phyloP scores from a whole-genome alignment of 2,329 filamentous ascomycete genomes.

The Chaetomiaceae sp. region DNA sequence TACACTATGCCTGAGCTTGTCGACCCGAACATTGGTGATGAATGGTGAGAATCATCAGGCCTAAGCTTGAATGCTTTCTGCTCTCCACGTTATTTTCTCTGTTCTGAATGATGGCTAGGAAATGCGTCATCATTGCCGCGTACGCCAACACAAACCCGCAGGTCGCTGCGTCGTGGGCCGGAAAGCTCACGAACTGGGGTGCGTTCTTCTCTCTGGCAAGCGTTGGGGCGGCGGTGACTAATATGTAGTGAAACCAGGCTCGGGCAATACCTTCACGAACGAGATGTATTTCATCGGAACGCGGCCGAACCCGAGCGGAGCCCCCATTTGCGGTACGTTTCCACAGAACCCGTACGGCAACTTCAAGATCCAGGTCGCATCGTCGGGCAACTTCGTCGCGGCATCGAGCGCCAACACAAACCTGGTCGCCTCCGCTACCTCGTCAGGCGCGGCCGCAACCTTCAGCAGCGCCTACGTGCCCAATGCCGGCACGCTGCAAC shows the following conservation, averaged over 20 bases:
- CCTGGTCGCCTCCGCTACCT: background rate
- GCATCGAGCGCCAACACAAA: background rate
- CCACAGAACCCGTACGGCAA: background rate
- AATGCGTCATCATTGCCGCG: background rate
- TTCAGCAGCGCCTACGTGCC: background rate
- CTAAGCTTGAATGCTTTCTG: no score
- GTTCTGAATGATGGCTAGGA: background rate
- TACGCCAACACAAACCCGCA: background rate
- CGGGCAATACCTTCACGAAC: background rate
- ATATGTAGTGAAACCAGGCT: background rate
- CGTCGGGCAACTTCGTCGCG: background rate
- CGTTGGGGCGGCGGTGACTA: background rate
- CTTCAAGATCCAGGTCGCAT: background rate
- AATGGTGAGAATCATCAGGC: background rate
- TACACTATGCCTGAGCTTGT: constrained; percentile 1
- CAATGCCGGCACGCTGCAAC: background rate
- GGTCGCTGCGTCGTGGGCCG: background rate
- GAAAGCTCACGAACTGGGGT: background rate
- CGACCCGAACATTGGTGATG: background rate
- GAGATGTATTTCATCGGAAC: constrained; percentile 1
- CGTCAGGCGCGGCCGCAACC: background rate
- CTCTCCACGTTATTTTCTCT: background rate
- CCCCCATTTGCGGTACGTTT: background rate
- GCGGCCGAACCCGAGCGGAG: background rate
- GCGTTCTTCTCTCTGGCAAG: background rate